Base-by-base conservation (phyloP, 345 rosid genomes). In the Garcia nutans region DNA sequence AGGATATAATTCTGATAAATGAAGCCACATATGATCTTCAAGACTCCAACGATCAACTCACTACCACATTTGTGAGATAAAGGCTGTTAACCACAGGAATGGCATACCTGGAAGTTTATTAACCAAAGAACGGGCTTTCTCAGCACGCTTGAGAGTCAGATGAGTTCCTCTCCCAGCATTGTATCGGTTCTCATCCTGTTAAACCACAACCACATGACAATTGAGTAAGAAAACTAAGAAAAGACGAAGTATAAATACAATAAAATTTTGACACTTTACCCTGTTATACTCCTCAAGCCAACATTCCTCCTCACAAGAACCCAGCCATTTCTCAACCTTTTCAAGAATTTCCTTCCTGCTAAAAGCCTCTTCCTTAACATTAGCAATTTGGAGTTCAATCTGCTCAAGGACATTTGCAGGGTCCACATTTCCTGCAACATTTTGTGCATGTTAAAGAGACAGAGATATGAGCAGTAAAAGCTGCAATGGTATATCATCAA, bases 281-380 rank as follows among this genome's bases (percentile, higher is more conserved):
- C 94, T 90, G 81, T 93, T 93, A 72, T 96, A 93, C 81, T 96
- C 98, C 81, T 96, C 99, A 63, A 96, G 98, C 99, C 99, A 96
- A 50, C 92, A 85, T 79, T 96, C 99, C 80, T 96, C 98, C 45
- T 96, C 98, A 70, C 99, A 92, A 23, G 98, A 97, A 65, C 79
- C 85, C 83, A 89, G 77, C 99, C 99, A 96, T 84, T 92, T 96
- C 86, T 96, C 99, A 12, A 93, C 90, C 87, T 84, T 93, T 76
- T 96, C 99, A 45, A 96, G 97, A 71, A 96, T 82, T 65, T 96
- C 99, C 71, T 91, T 93, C 80, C 98, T 81, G 85, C 93, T 85
- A 76, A 93, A 84, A 70, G 98, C 95, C 86, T 93, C 97, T 86
- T 91, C 99, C 82, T 92, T 93, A 42, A 89, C 86, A 77, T 86